phyloP scores from a whole-genome alignment of 805 yeast genomes.

The Torulaspora maleeae region DNA sequence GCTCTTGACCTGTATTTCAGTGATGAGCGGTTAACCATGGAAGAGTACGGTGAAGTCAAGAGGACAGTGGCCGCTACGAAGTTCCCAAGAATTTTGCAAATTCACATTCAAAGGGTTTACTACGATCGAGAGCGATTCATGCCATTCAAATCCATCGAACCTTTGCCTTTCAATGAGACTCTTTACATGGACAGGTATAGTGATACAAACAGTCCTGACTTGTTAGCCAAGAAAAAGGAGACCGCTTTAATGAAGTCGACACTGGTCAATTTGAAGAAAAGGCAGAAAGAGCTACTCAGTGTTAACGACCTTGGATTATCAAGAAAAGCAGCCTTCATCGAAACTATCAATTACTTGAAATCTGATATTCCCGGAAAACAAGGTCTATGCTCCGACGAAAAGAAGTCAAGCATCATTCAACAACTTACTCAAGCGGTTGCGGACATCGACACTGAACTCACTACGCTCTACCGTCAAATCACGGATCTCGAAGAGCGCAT shows the following conservation, averaged over 20 bases:
- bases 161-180: constrained; percentile 71
- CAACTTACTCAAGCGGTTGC: constrained; percentile 44
- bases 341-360: constrained; percentile 54
- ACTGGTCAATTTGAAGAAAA: constrained; percentile 41
- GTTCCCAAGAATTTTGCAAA: constrained; percentile 78
- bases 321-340: constrained; percentile 47
- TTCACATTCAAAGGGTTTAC: constrained; percentile 91
- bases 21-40: constrained; percentile 59
- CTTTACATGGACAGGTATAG: constrained; percentile 85
- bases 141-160: constrained; percentile 79
- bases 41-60: constrained; percentile 65
- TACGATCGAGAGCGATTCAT: constrained; percentile 69
- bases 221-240: constrained; percentile 51
- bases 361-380: constrained; percentile 42
- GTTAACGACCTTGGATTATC: constrained; percentile 50
- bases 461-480: constrained; percentile 40
- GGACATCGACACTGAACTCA: constrained; percentile 44
- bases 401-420: constrained; percentile 13
- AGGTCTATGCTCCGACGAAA: constrained; percentile 37
- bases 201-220: constrained; percentile 55
- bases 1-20: constrained; percentile 81
- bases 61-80: constrained; percentile 66
- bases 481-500: constrained; percentile 45
- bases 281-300: constrained; percentile 41
- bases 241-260: constrained; percentile 57